These are phyloP conservation scores for Arctium minus DNA, from an alignment of 129 eudicot genomes.

Conservation along the genomic window DNA sequence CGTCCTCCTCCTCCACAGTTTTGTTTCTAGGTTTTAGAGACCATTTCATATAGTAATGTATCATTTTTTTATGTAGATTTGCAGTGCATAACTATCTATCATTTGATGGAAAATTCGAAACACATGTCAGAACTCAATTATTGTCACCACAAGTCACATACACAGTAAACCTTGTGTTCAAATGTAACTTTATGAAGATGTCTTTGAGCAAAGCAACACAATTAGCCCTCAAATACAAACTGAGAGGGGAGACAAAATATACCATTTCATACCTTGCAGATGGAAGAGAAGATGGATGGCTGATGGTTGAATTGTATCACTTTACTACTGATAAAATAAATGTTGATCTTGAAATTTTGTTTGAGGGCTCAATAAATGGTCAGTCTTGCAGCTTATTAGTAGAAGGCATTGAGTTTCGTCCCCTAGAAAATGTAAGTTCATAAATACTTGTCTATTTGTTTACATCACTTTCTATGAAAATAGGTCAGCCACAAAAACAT, in stretches of 20 bases:
- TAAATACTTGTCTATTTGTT: neutral
- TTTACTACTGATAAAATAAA: neutral
- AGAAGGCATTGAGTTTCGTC: constrained; percentile 15
- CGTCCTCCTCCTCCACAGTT: too few relatives aligned
- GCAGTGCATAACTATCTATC: neutral
- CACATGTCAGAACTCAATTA: neutral
- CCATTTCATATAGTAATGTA: neutral
- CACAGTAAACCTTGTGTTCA: constrained; percentile 10
- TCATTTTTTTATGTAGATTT: constrained; percentile 4
- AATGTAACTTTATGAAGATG: neutral
- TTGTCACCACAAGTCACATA: constrained; percentile 1
- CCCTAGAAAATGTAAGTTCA: constrained; percentile 1
- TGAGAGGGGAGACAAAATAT: neutral
- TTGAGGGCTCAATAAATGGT: neutral
- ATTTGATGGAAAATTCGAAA: neutral
- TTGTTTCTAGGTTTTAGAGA: too few relatives aligned
- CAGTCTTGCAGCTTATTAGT: neutral
- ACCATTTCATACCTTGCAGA: neutral
- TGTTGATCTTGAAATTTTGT: neutral
- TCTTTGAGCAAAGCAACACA: neutral
- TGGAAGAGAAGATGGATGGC: neutral
- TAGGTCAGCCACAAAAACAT: too few relatives aligned
- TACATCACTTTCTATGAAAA: neutral
- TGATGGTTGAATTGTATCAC: neutral
- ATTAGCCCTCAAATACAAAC: neutral